phyloP scores from a whole-genome alignment of 140 eudicot species.

The Bidens hawaiensis region DNA sequence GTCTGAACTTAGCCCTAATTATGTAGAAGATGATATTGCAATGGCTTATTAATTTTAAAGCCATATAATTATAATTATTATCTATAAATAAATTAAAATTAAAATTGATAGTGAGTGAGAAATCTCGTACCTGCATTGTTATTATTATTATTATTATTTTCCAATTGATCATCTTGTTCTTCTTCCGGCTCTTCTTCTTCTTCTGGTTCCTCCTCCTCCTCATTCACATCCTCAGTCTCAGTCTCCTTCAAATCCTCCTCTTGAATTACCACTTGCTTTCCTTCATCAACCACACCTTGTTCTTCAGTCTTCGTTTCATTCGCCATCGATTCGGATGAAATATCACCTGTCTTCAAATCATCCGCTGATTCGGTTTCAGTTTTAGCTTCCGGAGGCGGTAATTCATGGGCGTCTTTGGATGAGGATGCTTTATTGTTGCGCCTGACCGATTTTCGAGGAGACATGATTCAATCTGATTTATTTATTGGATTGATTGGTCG shows the following conservation, averaged over 20 bases:
- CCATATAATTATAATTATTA: too few species aligned
- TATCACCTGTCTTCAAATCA: neutral
- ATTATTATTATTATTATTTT: too few species aligned
- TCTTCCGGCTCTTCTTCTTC: neutral
- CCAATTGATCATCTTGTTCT: neutral
- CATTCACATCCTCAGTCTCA: neutral
- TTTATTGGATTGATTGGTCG: neutral
- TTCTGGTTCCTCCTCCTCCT: neutral
- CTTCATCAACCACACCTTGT: conserved; percentile 1
- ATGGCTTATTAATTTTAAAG: neutral
- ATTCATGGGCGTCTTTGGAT: conserved; percentile 4
- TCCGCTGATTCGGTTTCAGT: conserved; percentile 11
- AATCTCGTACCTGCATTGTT: conserved; percentile 23
- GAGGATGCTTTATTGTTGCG: conserved; percentile 16
- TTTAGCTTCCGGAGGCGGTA: conserved; percentile 1
- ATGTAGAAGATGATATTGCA: neutral
- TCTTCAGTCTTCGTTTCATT: conserved; percentile 6
- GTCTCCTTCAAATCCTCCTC: neutral
- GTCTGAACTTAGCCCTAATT: neutral
- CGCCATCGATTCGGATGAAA: neutral
- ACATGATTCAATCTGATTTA: conserved; percentile 21
- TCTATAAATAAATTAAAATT: neutral
- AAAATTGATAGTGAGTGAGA: neutral
- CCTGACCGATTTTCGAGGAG: conserved; percentile 22
- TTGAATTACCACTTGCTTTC: neutral